Base-by-base conservation (phyloP, 768 basidiomycete species). In the Hericium rajendrae region DNA sequence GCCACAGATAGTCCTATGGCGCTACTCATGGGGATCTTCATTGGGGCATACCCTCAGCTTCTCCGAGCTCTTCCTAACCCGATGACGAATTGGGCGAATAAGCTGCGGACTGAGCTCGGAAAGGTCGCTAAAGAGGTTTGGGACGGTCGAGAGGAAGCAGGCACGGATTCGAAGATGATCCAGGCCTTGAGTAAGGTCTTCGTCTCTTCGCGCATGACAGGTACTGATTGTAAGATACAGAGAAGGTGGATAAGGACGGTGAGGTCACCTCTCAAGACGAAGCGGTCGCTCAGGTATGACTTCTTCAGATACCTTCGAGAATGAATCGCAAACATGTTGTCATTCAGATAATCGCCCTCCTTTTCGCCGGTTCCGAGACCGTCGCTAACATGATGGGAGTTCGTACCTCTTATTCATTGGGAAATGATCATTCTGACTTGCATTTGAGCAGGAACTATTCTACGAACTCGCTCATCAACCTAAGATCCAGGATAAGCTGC, bases 341-440 rank as follows among this genome's bases (percentile, higher is more conserved):
- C 22, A 32, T 18, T 10, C 28, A 59, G 58, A 57, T 59, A 18
- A 43, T 57, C 16, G 55, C 37, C 12, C 20, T 59, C 46, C 37
- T 59, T 9, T 59, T 59, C 38, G 58, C 58, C 2, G 58, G 58
- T 22, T 57, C 58, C 20, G 58, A 59, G 40, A 56, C 56, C 3
- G 38, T 43, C 13, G 58, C 56, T 11, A 59, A 59, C 20, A 49
- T 59, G n/a, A 59, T 59, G 18, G 26, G 58, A 32, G 56, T 53
- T 9, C 5, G 56, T 26, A 12, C 50, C 37, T 48, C 16, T 12
- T 51, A 26, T 3, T 15, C 18, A 15, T 4, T 6, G 16, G 12
- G 40, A 5, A n/a, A 12, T 15, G 22, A 22, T 22, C 22, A 5
- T 28, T 8, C 16, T 13, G 38, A 20, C 6, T 18, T 20, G 2